These are phyloP conservation scores for Fusarium pininemorale DNA, from an alignment of 2,329 filamentous ascomycete species.

Conservation along the genomic window DNA sequence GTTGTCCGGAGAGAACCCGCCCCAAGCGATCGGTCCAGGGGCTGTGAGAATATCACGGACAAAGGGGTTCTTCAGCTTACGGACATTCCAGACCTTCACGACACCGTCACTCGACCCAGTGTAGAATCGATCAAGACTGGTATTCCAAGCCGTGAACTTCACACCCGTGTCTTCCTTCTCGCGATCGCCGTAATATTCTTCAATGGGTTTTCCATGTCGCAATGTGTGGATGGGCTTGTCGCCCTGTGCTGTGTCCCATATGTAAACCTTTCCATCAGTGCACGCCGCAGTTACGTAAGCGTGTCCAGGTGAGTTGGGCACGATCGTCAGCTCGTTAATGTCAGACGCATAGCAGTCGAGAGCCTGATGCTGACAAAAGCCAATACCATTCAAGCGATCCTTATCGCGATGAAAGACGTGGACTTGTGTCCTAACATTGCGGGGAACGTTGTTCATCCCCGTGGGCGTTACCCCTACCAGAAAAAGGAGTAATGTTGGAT, in stretches of 20 bases:
- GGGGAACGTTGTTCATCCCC: slow-evolving; percentile 53
- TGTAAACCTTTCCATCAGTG: slow-evolving; percentile 69
- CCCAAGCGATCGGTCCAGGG: slow-evolving; percentile 65
- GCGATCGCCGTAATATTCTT: slow-evolving; percentile 54
- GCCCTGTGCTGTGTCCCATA: slow-evolving; percentile 69
- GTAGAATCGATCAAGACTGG: slow-evolving; percentile 65
- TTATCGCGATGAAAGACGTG: slow-evolving; percentile 58
- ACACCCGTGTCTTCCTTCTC: slow-evolving; percentile 69
- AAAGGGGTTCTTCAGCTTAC: slow-evolving; percentile 54
- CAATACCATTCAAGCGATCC: slow-evolving; percentile 38
- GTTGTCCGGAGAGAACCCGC: slow-evolving; percentile 66
- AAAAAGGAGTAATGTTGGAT: slow-evolving; percentile 63
- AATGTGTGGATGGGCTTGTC: slow-evolving; percentile 66
- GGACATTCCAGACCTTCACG: slow-evolving; percentile 71
- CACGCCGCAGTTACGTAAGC: slow-evolving; percentile 69
- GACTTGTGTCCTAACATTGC: slow-evolving; percentile 63
- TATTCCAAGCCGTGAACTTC: slow-evolving; percentile 71
- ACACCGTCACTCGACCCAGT: slow-evolving; percentile 71
- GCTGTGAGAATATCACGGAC: slow-evolving; percentile 64
- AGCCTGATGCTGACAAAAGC: slow-evolving; percentile 57
- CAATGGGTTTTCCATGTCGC: slow-evolving; percentile 58
- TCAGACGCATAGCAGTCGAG: slow-evolving; percentile 68
- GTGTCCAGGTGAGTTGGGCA: slow-evolving; percentile 61
- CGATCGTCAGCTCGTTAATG: slow-evolving; percentile 70
- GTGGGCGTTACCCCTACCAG: slow-evolving; percentile 66